Evolutionary conservation across 2,329 filamentous ascomycete species (phyloP).

Genomic region (Laburnicola sp.): DNA sequence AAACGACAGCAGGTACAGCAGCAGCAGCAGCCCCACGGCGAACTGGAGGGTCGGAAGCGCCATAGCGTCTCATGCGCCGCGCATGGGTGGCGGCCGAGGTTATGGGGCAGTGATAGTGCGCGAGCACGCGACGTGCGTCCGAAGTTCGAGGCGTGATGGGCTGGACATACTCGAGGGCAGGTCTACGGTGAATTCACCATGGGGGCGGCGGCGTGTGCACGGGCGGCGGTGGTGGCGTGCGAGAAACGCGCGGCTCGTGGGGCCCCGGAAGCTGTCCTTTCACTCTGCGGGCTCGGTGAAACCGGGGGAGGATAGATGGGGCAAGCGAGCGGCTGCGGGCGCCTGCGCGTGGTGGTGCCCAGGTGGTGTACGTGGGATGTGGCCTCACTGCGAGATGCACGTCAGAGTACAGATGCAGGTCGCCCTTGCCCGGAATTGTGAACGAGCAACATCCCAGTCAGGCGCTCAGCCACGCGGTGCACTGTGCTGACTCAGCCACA

Average conservation of each 20-base stretch:
- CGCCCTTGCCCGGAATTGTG: too few species aligned
- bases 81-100: constrained; percentile 23
- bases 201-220: constrained; percentile 15
- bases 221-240: neutral
- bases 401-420: too few species aligned
- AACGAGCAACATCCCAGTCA: too few species aligned
- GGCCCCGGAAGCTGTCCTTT: neutral
- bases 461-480: too few species aligned
- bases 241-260: constrained; percentile 2
- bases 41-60: constrained; percentile 63
- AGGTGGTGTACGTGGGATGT: too few species aligned
- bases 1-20: constrained; percentile 89
- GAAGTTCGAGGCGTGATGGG: constrained; percentile 18
- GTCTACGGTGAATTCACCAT: constrained; percentile 23
- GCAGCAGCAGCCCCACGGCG: constrained; percentile 79
- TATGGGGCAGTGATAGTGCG: constrained; percentile 18
- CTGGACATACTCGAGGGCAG: constrained; percentile 38
- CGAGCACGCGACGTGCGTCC: constrained; percentile 36
- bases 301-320: too few species aligned
- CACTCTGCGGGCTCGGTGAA: too few species aligned
- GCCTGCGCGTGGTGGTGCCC: too few species aligned
- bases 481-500: too few species aligned
- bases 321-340: too few species aligned
- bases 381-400: too few species aligned
- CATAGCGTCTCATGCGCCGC: constrained; percentile 42